Conservation (phyloP, 495 filamentous ascomycete genomes). For the Neurospora sp. region DNA sequence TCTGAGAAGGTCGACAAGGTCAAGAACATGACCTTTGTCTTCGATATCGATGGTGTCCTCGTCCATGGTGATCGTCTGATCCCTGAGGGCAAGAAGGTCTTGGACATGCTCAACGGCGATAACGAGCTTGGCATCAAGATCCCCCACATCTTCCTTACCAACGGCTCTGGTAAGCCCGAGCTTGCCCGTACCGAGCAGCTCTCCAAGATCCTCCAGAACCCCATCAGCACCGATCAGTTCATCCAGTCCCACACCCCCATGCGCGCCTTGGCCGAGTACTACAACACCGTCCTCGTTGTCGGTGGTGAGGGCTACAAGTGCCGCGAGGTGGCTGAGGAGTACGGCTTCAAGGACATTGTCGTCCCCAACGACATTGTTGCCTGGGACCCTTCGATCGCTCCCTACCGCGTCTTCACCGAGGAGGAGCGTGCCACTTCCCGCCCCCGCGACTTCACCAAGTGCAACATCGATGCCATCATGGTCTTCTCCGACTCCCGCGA, state of each 20-base stretch:
- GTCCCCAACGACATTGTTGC: slow-evolving; percentile 59
- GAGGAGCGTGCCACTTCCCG: slow-evolving; percentile 47
- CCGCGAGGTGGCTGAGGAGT: slow-evolving; percentile 54
- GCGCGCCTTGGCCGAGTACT: slow-evolving; percentile 56
- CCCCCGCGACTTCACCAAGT: slow-evolving; percentile 52
- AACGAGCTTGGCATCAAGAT: slow-evolving; percentile 63
- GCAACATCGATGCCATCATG: slow-evolving; percentile 72
- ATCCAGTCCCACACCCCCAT: slow-evolving; percentile 60
- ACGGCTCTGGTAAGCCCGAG: slow-evolving; percentile 56
- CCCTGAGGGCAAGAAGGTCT: slow-evolving; percentile 44
- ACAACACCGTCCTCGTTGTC: slow-evolving; percentile 54
- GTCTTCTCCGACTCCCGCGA: slow-evolving; percentile 77
- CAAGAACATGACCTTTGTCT: slow-evolving; percentile 59
- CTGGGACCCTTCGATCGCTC: slow-evolving; percentile 49
- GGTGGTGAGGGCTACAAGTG: slow-evolving; percentile 56
- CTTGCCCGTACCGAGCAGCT: slow-evolving; percentile 46
- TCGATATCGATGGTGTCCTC: slow-evolving; percentile 57
- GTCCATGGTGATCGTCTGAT: slow-evolving; percentile 56
- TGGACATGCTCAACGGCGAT: slow-evolving; percentile 57
- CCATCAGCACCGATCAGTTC: slow-evolving; percentile 53
- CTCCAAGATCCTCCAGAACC: slow-evolving; percentile 45
- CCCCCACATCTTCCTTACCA: slow-evolving; percentile 60
- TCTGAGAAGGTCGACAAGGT: slow-evolving; percentile 53
- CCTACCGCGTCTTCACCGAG: slow-evolving; percentile 51
- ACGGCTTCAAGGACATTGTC: slow-evolving; percentile 55